Evolutionary conservation across 768 basidiomycete species (phyloP).

Genomic region (Coprinopsis sp.): DNA sequence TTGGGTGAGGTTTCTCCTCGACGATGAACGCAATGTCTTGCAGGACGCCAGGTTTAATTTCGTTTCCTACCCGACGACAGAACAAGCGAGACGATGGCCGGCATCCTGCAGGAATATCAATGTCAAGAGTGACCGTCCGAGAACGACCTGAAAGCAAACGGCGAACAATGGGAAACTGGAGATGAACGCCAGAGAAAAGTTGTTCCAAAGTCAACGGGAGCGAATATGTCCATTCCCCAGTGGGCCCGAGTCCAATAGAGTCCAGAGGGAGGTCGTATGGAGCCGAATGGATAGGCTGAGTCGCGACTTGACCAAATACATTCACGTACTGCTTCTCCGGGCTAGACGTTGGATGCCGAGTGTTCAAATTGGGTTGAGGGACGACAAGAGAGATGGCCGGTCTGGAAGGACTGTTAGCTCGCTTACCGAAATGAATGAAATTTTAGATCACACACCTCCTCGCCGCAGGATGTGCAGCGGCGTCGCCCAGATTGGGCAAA

Average conservation of each 20-base stretch:
- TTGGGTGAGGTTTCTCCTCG: conserved; percentile 52
- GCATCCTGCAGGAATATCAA: conserved; percentile 60
- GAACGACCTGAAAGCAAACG: conserved; percentile 43
- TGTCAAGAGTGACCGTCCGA: conserved; percentile 52
- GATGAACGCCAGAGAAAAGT: conserved; percentile 50
- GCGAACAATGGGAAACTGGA: conserved; percentile 58
- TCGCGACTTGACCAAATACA: conserved; percentile 4
- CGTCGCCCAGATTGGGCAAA: not conserved
- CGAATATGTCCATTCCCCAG: conserved; percentile 66
- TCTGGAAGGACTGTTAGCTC: not conserved
- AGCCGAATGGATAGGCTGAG: conserved; percentile 11
- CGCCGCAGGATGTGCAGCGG: not conserved
- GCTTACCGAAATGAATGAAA: not conserved
- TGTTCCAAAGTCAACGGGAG: conserved; percentile 59
- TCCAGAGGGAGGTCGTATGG: conserved; percentile 36
- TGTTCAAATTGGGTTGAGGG: conserved; percentile 3
- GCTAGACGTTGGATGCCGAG: conserved; percentile 6
- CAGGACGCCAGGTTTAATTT: conserved; percentile 47
- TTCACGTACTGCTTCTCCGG: conserved; percentile 9
- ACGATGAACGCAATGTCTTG: conserved; percentile 68
- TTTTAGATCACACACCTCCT: conserved; percentile 6
- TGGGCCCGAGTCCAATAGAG: conserved; percentile 36
- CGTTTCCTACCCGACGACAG: conserved; percentile 64
- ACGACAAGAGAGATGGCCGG: conserved; percentile 9
- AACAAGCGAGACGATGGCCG: conserved; percentile 55